Base-by-base conservation (phyloP, 2,329 filamentous ascomycete species). In the Hymenoscyphus repandus region DNA sequence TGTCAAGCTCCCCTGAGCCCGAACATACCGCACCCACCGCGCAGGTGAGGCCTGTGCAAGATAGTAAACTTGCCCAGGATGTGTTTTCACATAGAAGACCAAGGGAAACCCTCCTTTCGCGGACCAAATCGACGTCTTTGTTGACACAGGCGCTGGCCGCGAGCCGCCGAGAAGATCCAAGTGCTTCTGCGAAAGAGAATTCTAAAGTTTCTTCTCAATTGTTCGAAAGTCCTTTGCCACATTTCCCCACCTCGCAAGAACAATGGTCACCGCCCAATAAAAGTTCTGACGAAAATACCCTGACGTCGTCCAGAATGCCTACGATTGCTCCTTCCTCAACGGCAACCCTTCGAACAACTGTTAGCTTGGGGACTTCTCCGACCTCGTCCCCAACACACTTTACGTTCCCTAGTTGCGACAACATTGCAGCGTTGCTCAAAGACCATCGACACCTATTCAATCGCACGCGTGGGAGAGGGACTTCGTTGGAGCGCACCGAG, bases 401-500 rank as follows among this genome's bases (percentile, higher is more conserved):
- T 31, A 52, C 50, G 36, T 49, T 58, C 18, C 52, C 51, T 37
- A 56, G 62, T 42, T 57, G 60, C 48, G 40, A 80, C n/a, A 43
- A 66, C 50, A 61, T 69, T 52, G 67, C 64, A 49, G 60, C 66
- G 22, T 62, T 68, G 52, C 58, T 70, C 30, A 62, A 62, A 36
- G 65, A 64, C 50, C 67, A 70, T 45, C 64, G 67, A 36, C 67
- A 69, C 11, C 62, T 64, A 18, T 62, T 70, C 45, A 54, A 57
- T 41, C 66, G 60, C 30, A 34, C 45, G 5, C 56, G 58, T 53
- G 59, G 58, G 38, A 49, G 71, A 55, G 68, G 68, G n/a, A 69
- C 65, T 22, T 73, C 72, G 17, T 55, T 72, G 27, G 72, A 74
- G 56, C 65, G 70, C n/a, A 71, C 70, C 4, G 67, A 70, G 6